phyloP scores from a whole-genome alignment of 257 asterid genomes.

The Henckelia pumila region DNA sequence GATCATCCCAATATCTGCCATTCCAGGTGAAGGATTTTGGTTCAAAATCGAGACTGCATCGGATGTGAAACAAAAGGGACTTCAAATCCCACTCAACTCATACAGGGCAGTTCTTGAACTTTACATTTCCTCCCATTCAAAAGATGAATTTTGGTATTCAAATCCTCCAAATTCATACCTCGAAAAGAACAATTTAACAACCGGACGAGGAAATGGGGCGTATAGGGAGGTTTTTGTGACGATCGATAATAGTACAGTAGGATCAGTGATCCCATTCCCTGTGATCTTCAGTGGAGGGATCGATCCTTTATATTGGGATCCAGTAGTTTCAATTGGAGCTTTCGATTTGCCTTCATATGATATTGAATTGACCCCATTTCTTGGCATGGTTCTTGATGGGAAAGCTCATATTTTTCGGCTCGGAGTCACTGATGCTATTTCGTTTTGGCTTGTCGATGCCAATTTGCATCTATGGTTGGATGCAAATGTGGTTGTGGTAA shows the following conservation, averaged over 20 bases:
- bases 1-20: conserved; percentile 60
- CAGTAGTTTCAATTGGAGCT: conserved; percentile 81
- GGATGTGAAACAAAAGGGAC: conserved; percentile 36
- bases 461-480: conserved; percentile 87
- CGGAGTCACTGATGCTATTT: conserved; percentile 53
- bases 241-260: conserved; percentile 57
- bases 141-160: conserved; percentile 90
- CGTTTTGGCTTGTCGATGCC: conserved; percentile 81
- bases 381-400: conserved; percentile 57
- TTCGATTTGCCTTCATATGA: conserved; percentile 83
- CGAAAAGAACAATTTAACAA: conserved; percentile 34
- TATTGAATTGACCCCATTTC: conserved; percentile 69
- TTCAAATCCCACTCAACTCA: conserved; percentile 55
- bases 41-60: conserved; percentile 53
- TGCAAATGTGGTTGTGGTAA: conserved; percentile 36
- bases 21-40: conserved; percentile 64
- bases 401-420: conserved; percentile 49
- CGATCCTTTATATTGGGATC: conserved; percentile 85
- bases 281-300: conserved; percentile 78
- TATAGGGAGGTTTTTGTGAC: conserved; percentile 65
- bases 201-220: conserved; percentile 63
- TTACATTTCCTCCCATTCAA: conserved; percentile 68
- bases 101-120: conserved; percentile 78
- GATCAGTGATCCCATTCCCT: conserved; percentile 75
- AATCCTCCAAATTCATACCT: conserved; percentile 80